Conservation (phyloP, 2,329 filamentous ascomycete genomes). For the Diaporthe longicolla region DNA sequence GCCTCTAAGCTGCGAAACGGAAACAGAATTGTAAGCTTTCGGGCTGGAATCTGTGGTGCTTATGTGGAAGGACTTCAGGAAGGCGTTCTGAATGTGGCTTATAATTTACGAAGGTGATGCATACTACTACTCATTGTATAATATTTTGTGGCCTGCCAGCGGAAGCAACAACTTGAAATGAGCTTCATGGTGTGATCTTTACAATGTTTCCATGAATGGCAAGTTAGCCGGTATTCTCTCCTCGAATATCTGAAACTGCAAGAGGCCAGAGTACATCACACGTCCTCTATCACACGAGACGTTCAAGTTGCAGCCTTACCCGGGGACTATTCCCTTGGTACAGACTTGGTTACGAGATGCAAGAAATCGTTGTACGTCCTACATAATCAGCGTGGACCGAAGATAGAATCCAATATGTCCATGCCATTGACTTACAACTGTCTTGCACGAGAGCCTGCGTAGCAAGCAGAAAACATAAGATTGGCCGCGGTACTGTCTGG, state of each 20-base stretch:
- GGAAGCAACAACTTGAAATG: neutral
- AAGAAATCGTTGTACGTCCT: neutral
- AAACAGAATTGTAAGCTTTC: neutral
- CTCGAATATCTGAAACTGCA: neutral
- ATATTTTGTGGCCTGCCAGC: neutral
- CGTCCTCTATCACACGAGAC: neutral
- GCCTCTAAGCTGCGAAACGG: neutral
- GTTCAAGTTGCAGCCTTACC: neutral
- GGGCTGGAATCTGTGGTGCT: neutral
- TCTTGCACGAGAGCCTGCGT: constrained; percentile 21
- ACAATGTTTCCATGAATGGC: neutral
- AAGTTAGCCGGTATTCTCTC: neutral
- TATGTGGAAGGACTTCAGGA: too few relatives aligned
- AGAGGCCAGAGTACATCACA: neutral
- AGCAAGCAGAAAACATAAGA: constrained; percentile 22
- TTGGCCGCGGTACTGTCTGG: constrained; percentile 20
- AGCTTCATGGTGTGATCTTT: neutral
- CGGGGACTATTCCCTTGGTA: neutral
- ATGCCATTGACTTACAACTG: neutral
- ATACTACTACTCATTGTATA: neutral
- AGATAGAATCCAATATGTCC: neutral
- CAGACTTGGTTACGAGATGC: neutral
- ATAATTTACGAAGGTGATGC: neutral
- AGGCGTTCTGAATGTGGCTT: neutral
- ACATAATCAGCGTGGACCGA: neutral